Evolutionary conservation across 148 eudicot species (phyloP), one percentile per base, ranked within the genome.

Genomic region (Polygonum maritimum): DNA sequence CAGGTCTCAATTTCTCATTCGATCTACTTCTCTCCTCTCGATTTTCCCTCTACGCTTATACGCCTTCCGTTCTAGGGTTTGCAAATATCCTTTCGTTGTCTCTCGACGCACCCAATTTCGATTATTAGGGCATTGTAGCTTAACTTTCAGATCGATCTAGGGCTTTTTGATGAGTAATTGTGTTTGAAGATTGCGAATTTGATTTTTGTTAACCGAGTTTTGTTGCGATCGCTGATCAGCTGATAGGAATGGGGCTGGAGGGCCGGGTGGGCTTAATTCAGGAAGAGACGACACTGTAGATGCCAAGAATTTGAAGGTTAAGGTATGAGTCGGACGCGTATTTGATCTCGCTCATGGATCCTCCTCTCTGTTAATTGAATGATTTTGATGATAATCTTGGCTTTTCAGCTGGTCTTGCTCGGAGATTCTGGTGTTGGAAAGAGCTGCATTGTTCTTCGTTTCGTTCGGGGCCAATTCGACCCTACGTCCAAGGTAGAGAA

Each of bases 391-490:
- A 31, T 62, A 7, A 33, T 3, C 16, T 79, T 26, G 31, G 31
- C 38, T 71, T 40, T 83, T 62, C 83, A 89, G 93, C 83, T 89
- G 76, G 93, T 89, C 73, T 81, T 89, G 65, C 81, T 89, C 69
- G 93, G 93, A 69, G 91, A 87, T 81, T 89, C 93, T 76, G 93
- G 93, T 71, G 93, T 89, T 73, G 93, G 93, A 52, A 89, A 89
- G 82, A 89, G 91, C 84, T 89, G 93, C 85, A 89, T 89, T 77
- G 93, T 89, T 77, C 89, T 89, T 72, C 89, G 93, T 58, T 89
- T 89, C 73, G 98, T 92, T 63, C 97, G 98, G 78, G 98, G 98
- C 73, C 98, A 94, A 77, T 94, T 94, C 80, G 98, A 94, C 69
- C 98, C 98, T 41, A 90, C 97, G 19, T 94, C 98, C 18, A 94